phyloP scores from a whole-genome alignment of 2,329 filamentous ascomycete genomes.

The Pseudogymnoascus sp. region DNA sequence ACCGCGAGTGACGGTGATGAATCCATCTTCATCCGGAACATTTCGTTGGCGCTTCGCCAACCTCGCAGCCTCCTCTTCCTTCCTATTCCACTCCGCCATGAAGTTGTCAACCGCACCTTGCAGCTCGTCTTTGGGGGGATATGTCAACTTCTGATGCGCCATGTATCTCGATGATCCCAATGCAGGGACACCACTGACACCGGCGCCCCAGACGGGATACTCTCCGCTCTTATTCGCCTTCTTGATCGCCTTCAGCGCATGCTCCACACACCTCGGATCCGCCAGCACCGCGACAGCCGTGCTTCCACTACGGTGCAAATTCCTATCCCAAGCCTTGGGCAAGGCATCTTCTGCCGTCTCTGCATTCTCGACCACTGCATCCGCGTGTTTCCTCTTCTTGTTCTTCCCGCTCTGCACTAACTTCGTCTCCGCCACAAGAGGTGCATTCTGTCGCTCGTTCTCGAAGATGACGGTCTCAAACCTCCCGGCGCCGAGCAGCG shows the following conservation, averaged over 20 bases:
- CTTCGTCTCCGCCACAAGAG: constrained; percentile 1
- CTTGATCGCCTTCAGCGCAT: constrained; percentile 66
- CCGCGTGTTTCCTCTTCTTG: constrained; percentile 44
- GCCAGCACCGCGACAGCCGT: constrained; percentile 77
- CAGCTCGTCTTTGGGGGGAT: constrained; percentile 59
- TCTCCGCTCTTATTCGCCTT: constrained; percentile 51
- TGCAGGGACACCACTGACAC: constrained; percentile 52
- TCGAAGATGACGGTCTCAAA: constrained; percentile 76
- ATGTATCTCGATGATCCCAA: constrained; percentile 45
- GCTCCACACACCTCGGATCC: constrained; percentile 69
- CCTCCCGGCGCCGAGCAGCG: constrained; percentile 65
- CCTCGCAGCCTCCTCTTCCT: constrained; percentile 55
- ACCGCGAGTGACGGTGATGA: constrained; percentile 81
- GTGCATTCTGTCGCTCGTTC: constrained; percentile 38
- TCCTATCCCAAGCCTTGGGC: constrained; percentile 65
- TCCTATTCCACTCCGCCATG: constrained; percentile 72
- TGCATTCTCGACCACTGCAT: constrained; percentile 39
- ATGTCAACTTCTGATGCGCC: constrained; percentile 61
- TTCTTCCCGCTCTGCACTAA: constrained; percentile 26
- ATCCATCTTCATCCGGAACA: constrained; percentile 89
- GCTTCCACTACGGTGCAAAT: constrained; percentile 63
- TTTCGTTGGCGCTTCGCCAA: constrained; percentile 59
- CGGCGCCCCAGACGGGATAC: constrained; percentile 61
- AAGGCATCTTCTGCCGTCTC: constrained; percentile 54
- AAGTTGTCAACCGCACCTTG: constrained; percentile 73